These are phyloP conservation scores for Boletellus ananas DNA, from an alignment of 768 basidiomycete genomes.

Conservation along the genomic window DNA sequence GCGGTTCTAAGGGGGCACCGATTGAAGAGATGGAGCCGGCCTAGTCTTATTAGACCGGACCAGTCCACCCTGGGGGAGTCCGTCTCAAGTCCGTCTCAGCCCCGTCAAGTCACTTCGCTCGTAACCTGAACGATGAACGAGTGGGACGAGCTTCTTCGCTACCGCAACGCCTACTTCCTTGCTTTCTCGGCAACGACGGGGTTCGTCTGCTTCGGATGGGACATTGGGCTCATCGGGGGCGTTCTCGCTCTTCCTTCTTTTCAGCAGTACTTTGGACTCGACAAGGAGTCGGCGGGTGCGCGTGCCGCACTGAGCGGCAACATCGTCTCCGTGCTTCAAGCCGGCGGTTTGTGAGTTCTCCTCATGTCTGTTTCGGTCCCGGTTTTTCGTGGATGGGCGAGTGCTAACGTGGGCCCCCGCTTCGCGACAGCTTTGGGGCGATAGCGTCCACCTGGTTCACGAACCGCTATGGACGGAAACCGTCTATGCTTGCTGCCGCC, in stretches of 20 bases:
- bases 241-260: conserved; percentile 36
- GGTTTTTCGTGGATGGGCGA: too few relatives aligned
- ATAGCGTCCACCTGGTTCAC: conserved; percentile 27
- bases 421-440: conserved; percentile 26
- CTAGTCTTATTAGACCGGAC: too few relatives aligned
- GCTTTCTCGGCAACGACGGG: conserved; percentile 34
- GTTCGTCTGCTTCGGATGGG: conserved; percentile 36
- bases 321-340: conserved; percentile 37
- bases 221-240: conserved; percentile 37
- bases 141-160: conserved; percentile 19
- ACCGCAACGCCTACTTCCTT: conserved; percentile 35
- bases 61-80: too few relatives aligned
- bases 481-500: conserved; percentile 29
- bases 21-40: too few relatives aligned
- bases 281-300: conserved; percentile 21
- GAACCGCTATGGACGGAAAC: conserved; percentile 34
- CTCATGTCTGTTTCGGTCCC: too few relatives aligned
- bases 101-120: neutral
- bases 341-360: conserved; percentile 33
- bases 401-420: neutral
- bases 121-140: conserved; percentile 14
- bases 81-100: too few relatives aligned
- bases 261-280: conserved; percentile 32
- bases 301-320: conserved; percentile 32
- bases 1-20: too few relatives aligned